Conservation (phyloP, 2,329 filamentous ascomycete species). For the Beauveria varroae region DNA sequence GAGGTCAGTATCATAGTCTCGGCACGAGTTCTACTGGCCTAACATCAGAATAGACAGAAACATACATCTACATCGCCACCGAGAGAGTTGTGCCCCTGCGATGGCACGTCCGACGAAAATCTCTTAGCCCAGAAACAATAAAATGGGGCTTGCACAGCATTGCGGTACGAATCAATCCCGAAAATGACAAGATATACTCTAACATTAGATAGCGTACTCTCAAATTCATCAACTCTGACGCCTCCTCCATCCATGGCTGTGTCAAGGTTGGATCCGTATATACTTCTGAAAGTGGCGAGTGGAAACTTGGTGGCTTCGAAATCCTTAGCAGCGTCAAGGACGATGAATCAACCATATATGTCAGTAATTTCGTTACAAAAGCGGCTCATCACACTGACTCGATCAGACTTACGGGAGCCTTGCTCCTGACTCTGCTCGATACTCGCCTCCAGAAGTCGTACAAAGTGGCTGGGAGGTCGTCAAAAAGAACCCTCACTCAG, state of each 20-base stretch:
- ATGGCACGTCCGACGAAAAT: constrained; percentile 87
- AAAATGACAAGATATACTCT: background rate
- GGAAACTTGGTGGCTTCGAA: constrained; percentile 93
- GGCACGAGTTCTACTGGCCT: background rate
- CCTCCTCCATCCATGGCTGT: constrained; percentile 82
- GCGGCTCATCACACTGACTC: background rate
- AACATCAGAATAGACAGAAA: constrained; percentile 59
- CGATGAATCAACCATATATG: constrained; percentile 87
- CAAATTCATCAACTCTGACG: constrained; percentile 94
- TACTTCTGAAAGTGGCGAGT: constrained; percentile 92
- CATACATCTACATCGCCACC: constrained; percentile 92
- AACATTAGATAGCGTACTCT: constrained; percentile 61
- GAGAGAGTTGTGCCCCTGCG: constrained; percentile 79
- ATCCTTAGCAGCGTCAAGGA: constrained; percentile 92
- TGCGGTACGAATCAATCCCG: constrained; percentile 47
- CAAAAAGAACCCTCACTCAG: constrained; percentile 71
- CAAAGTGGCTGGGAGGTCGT: constrained; percentile 88
- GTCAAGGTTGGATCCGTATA: constrained; percentile 82
- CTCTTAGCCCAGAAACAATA: constrained; percentile 80
- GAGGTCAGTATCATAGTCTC: constrained; percentile 52
- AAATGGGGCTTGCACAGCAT: constrained; percentile 93
- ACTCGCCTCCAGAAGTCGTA: constrained; percentile 78
- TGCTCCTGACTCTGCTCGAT: constrained; percentile 75
- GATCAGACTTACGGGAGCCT: constrained; percentile 74
- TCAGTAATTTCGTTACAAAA: constrained; percentile 23